These are phyloP conservation scores for Ogataea neopini DNA, from an alignment of 805 yeast species.

Conservation along the genomic window DNA sequence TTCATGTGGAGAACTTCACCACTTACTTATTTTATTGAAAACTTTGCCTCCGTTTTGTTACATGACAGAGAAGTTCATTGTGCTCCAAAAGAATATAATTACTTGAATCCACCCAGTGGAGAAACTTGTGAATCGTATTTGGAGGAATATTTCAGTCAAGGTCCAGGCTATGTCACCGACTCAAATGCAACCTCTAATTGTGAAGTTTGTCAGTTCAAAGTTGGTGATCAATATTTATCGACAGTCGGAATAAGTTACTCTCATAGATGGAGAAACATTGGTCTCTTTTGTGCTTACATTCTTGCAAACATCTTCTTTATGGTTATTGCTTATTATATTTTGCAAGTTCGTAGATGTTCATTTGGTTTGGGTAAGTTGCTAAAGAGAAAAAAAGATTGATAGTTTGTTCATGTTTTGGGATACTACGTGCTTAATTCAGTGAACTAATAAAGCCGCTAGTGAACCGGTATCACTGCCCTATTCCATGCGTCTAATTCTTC, in stretches of 20 bases:
- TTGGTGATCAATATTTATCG: slow-evolving; percentile 25
- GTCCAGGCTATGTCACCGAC: slow-evolving; percentile 47
- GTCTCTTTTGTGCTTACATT: slow-evolving; percentile 30
- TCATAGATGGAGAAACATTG: slow-evolving; percentile 32
- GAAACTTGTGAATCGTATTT: slow-evolving; percentile 52
- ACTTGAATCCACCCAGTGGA: slow-evolving; percentile 46
- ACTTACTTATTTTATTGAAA: slow-evolving; percentile 48
- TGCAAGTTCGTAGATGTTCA: neutral
- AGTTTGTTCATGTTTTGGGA: too few relatives aligned
- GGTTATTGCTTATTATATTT: neutral
- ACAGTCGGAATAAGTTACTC: slow-evolving; percentile 17
- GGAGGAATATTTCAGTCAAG: slow-evolving; percentile 32
- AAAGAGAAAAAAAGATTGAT: neutral
- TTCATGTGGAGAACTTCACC: slow-evolving; percentile 46
- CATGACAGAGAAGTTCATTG: slow-evolving; percentile 42
- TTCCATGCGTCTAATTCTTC: too few relatives aligned
- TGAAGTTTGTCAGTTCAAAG: slow-evolving; percentile 25
- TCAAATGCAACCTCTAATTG: slow-evolving; percentile 29
- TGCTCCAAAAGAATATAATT: slow-evolving; percentile 37
- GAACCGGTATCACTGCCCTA: too few relatives aligned
- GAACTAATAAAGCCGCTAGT: too few relatives aligned
- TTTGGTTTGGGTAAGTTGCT: neutral
- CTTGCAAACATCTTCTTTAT: neutral
- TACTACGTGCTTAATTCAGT: too few relatives aligned
- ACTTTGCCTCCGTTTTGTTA: slow-evolving; percentile 41